phyloP scores from a whole-genome alignment of 441 rosid species.

The Daphne laureola region DNA sequence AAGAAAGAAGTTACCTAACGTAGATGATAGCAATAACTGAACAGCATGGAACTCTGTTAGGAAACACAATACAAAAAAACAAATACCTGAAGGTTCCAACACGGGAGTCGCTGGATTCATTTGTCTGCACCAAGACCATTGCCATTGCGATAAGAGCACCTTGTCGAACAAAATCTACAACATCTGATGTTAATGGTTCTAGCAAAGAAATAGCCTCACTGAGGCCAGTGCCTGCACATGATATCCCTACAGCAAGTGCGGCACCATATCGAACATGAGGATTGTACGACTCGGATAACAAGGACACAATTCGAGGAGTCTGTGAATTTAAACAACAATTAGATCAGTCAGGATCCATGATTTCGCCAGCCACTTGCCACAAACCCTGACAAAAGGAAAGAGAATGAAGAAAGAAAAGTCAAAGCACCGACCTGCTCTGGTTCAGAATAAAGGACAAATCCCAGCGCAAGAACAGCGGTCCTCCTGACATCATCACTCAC shows the following conservation, averaged over 20 bases:
- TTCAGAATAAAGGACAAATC: slow-evolving; percentile 90
- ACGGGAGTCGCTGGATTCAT: slow-evolving; percentile 93
- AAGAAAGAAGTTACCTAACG: slow-evolving; percentile 5
- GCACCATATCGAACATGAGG: slow-evolving; percentile 99
- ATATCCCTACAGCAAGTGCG: slow-evolving; percentile 95
- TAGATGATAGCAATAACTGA: not conserved
- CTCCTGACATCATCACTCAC: slow-evolving; percentile 97
- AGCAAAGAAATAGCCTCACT: slow-evolving; percentile 93
- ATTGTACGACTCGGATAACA: slow-evolving; percentile 87
- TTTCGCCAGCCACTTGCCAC: not conserved
- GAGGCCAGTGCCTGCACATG: slow-evolving; percentile 95
- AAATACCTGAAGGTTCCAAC: slow-evolving; percentile 87
- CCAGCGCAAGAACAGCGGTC: slow-evolving; percentile 95
- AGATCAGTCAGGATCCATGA: slow-evolving; percentile 9
- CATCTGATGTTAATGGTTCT: slow-evolving; percentile 96
- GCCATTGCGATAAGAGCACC: slow-evolving; percentile 99
- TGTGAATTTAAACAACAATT: slow-evolving; percentile 25
- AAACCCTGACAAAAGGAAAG: not conserved
- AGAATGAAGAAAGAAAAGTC: slow-evolving; percentile 1
- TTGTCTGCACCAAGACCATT: slow-evolving; percentile 94
- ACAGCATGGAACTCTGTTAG: not conserved
- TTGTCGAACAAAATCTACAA: slow-evolving; percentile 98
- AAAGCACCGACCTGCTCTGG: slow-evolving; percentile 75
- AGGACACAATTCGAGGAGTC: slow-evolving; percentile 95
- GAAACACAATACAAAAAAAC: slow-evolving; percentile 3